Evolutionary conservation across 495 filamentous ascomycete genomes (phyloP).

Genomic region (Penicillium macrosclerotiorum): DNA sequence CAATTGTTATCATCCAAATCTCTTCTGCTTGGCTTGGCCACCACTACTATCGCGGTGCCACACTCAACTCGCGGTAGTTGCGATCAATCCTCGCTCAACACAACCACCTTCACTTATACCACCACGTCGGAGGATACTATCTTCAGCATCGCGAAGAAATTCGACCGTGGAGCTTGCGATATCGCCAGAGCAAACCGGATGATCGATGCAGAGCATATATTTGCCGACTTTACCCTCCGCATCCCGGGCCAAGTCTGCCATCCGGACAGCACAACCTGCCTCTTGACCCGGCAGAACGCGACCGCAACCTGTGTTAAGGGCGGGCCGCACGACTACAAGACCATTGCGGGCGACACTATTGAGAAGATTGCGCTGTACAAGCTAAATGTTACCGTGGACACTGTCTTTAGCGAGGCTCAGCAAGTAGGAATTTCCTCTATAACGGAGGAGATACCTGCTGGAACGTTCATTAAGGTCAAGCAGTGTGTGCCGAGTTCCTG

Average conservation of each 20-base stretch:
- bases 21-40: not conserved
- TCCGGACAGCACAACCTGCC: slow-evolving; percentile 9
- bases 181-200: slow-evolving; percentile 16
- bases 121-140: slow-evolving; percentile 11
- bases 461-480: slow-evolving; percentile 15
- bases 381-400: slow-evolving; percentile 12
- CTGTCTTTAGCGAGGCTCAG: not conserved
- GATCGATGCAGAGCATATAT: slow-evolving; percentile 11
- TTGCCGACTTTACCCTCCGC: slow-evolving; percentile 4
- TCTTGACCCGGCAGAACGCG: slow-evolving; percentile 4
- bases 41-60: not conserved
- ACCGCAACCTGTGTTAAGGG: slow-evolving; percentile 9
- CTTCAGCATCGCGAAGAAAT: slow-evolving; percentile 7
- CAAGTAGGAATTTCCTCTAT: not conserved
- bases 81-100: not conserved
- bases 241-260: slow-evolving; percentile 9
- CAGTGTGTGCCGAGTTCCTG: slow-evolving; percentile 18
- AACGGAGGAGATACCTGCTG: not conserved
- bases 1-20: too few species aligned
- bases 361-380: slow-evolving; percentile 13
- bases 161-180: slow-evolving; percentile 12
- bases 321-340: slow-evolving; percentile 16
- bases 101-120: slow-evolving; percentile 1
- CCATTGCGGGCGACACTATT: slow-evolving; percentile 14
- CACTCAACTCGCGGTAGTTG: not conserved